Base-by-base conservation (phyloP, 2,329 filamentous ascomycete species). In the Metarhizium humberi region DNA sequence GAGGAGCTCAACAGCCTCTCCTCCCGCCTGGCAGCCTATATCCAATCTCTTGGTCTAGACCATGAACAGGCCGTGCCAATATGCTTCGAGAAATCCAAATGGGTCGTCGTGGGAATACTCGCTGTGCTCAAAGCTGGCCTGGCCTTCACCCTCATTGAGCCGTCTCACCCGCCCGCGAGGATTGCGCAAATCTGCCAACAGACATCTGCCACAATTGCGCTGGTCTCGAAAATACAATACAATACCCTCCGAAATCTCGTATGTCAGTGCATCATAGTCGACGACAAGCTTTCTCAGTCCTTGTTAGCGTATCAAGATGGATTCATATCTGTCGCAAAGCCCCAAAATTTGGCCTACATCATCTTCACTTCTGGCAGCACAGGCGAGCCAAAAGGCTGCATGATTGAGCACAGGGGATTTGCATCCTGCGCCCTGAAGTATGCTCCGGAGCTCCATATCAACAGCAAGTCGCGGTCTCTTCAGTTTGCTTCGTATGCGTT, bases 31-130 rank as follows among this genome's bases (percentile, higher is more conserved):
- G 38, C 38, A 40, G 11, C 10, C 13, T 6, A 40, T 11, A 7
- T 40, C 13, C 7, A 7, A 11, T 40, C 38, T 11, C 38, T 14
- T 5, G 38, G 38, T 5, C 7, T n/a, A 11, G 38, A 11, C 14
- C 38, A 7, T 4, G 38, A 40, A 11, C 7, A 11, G 8, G 13
- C 13, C 13, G 14, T 40, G 1, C 38, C 38, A 11, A 4, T 40
- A 40, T 40, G 38, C 13, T 55, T 58, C 30, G 57, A 58, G 43
- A 71, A 71, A 57, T 70, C 68, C 3, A 59, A 58, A 34, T 64
- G 60, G 60, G 56, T 56, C 4, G 43, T 59, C 14, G 58, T 64
- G 14, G 47, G 58, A 4, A 59, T 57, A 47, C 47, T 63, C 2
- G 61, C 56, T 3, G 53, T 64, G 3, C 46, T 61, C 18, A 58